phyloP scores from a whole-genome alignment of 176 grass and related monocot species.

The Oryza australiensis region DNA sequence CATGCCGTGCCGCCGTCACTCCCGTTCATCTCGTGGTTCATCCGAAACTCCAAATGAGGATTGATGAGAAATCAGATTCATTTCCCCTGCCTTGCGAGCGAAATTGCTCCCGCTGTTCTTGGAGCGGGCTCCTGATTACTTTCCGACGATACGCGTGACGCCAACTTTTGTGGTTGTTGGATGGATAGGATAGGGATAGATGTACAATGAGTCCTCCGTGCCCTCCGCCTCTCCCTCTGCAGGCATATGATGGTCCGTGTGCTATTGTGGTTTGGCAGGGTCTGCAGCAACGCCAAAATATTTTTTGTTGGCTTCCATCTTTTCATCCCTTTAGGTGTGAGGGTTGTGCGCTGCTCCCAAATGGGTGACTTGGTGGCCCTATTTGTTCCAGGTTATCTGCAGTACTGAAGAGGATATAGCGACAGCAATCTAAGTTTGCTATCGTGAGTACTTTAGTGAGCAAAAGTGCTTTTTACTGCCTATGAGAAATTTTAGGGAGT shows the following conservation, averaged over 20 bases:
- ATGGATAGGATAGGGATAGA: conserved; percentile 12
- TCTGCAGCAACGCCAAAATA: not conserved
- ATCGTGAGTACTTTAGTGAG: no score
- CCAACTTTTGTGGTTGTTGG: conserved; percentile 3
- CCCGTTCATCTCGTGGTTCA: not conserved
- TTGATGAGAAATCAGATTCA: not conserved
- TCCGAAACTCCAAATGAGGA: not conserved
- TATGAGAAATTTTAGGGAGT: no score
- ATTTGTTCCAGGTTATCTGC: no score
- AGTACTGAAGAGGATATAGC: no score
- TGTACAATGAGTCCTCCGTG: not conserved
- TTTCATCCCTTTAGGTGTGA: not conserved
- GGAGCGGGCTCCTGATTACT: not conserved
- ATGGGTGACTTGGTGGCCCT: not conserved
- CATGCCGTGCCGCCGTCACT: not conserved
- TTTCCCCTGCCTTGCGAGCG: not conserved
- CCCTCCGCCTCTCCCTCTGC: not conserved
- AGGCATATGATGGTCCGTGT: not conserved
- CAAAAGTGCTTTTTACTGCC: no score
- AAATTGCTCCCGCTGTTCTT: not conserved
- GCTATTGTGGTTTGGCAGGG: not conserved
- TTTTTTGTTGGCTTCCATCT: not conserved
- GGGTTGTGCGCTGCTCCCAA: not conserved
- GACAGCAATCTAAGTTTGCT: no score
- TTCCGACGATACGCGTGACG: not conserved